Percentiles rank a stretch among this genome's conserved stretches.
Conservation (phyloP, 176 grass and related monocot species). For the Zea luxurians region DNA sequence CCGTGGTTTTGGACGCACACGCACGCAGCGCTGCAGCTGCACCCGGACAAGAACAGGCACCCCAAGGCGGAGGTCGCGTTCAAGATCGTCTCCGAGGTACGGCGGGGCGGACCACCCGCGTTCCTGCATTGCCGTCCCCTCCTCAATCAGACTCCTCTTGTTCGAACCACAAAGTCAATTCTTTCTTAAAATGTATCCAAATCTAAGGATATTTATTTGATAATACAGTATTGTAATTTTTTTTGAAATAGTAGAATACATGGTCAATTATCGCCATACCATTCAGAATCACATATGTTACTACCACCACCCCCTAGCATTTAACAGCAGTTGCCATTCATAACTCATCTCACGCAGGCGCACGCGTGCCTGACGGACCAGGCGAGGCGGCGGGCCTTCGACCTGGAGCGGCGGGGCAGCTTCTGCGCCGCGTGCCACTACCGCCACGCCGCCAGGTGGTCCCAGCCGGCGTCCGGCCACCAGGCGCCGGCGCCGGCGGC, state of each 20-base stretch:
- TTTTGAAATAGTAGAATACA: too few relatives aligned
- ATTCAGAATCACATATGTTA: too few relatives aligned
- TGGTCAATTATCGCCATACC: too few relatives aligned
- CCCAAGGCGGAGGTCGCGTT: conserved; percentile 84
- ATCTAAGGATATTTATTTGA: background rate
- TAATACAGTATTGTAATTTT: background rate
- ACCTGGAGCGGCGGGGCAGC: conserved; percentile 40
- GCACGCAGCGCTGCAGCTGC: conserved; percentile 73
- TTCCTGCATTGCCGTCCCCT: background rate
- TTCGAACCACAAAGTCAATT: too few relatives aligned
- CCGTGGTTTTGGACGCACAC: background rate
- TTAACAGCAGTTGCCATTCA: too few relatives aligned
- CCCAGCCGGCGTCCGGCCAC: background rate
- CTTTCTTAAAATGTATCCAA: too few relatives aligned
- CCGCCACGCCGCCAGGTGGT: conserved; percentile 4
- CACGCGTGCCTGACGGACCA: conserved; percentile 68
- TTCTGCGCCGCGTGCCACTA: conserved; percentile 69
- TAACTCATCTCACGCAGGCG: conserved; percentile 46
- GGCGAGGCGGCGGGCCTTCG: conserved; percentile 57
- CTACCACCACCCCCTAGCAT: too few relatives aligned
- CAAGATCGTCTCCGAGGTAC: conserved; percentile 89
- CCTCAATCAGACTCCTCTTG: too few relatives aligned
- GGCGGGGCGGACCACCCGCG: background rate
- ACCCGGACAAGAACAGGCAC: conserved; percentile 98
- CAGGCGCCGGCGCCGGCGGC: background rate